Evolutionary conservation across 2,329 filamentous ascomycete genomes (phyloP), one percentile per base, ranked within the genome.

Genomic region (Aspergillus eucalypticola): DNA sequence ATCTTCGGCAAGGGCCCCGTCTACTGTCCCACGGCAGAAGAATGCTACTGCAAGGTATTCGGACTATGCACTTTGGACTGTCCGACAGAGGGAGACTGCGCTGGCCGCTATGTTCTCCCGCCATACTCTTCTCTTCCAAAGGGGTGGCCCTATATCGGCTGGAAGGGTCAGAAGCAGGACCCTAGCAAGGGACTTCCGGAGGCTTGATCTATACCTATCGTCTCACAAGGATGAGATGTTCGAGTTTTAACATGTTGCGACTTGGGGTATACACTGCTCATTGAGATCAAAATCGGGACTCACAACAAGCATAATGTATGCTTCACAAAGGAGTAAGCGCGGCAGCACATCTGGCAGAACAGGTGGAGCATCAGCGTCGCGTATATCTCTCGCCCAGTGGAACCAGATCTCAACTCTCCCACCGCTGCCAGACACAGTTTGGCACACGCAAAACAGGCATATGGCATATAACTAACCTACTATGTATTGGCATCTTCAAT

Each of bases 1-100:
- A 84, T 87, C 10, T 87, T 87, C 66, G 84, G 84, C 56, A 83
- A 84, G 64, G 73, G 81, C 23, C 71, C 81, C 6, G 80, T 88
- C 1, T 81, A 88, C 65, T 90, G 88, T 64, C 88, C 88, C 0
- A 76, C 78, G 17, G 85, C 85, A 1, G 74, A 79, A 49, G 82
- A 84, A 8, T 90, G 88, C 70, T 90, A 90, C 71, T 90, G 88
- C 74, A 84, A 87, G 42, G 81, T 86, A 15, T 90, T 87, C 66
- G 87, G 87, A 0, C 66, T 88, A 25, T 90, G 88, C 71, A 65
- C 81, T 57, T 64, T 84, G 15, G 65, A 62, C 13, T 79, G 77
- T 56, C 66, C 65, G 2, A 69, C 76, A 17, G 75, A 79, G 21
- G 78, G 77, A 25, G 61, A 64, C 5, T 90, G 88, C 67, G 75